Base-by-base conservation (phyloP, 768 basidiomycete species). In the Lactifluus volemus region DNA sequence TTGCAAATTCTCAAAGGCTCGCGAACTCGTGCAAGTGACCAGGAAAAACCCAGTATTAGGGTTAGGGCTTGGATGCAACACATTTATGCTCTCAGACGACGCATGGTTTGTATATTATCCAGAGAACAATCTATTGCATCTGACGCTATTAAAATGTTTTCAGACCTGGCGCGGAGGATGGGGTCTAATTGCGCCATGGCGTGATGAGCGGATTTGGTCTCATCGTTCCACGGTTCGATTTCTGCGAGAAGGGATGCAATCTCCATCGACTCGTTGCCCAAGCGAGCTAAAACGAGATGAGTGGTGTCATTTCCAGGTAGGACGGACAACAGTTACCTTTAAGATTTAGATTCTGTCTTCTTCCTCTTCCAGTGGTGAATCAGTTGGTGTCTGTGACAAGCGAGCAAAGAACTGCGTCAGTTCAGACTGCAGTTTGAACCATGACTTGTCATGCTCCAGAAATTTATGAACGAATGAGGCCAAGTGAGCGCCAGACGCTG, bases 391-490 rank as follows among this genome's bases (percentile, higher is more conserved):
- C 39, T 63, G 56, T 29, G 61, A 63, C 7, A 63, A 38, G 39
- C 34, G 51, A 19, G 61, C 56, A 15, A 63, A 9, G 32, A 58
- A 58, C 32, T 45, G 61, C 8, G 47, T 58, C 52, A 58, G 25
- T 32, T 58, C 51, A 52, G 57, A 51, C 47, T 58, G 61, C 12
- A 63, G 15, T 54, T 29, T 39, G n/a, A 44, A 47, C 61, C 42
- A 54, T 38, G 49, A 51, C 42, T 53, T 54, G 36, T 68, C 68
- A 25, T 63, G 60, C 25, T 61, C 48, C 34, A 69, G 42, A 52
- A 61, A 68, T 44, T 14, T 45, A 32, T 58, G 56, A 44, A 68
- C 19, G 36, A 65, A 53, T 41, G 12, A 25, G 19, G 60, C 17
- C n/a, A 59, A 44, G 17, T 42, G 49, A 15, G 53, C 15, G 8